phyloP scores from a whole-genome alignment of 345 rosid genomes.

The Reutealis trisperma region DNA sequence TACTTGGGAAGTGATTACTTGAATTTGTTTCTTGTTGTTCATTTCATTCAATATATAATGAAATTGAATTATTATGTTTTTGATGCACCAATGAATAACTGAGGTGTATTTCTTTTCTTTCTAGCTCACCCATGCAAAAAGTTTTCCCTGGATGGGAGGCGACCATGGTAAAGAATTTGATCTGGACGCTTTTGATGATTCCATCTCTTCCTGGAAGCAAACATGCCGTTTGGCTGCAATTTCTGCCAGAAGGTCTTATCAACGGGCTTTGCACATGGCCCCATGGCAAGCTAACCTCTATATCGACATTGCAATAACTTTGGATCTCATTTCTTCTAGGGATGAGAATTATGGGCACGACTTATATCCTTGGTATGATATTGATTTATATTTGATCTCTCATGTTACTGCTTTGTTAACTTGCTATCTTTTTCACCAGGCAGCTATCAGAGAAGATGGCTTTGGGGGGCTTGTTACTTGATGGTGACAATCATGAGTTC shows the following conservation, averaged over 20 bases:
- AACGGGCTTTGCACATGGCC: conserved; percentile 72
- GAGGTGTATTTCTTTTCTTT: conserved; percentile 30
- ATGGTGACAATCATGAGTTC: conserved; percentile 72
- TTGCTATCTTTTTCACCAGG: conserved; percentile 59
- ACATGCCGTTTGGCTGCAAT: conserved; percentile 54
- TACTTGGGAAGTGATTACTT: neutral
- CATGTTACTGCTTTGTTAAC: conserved; percentile 20
- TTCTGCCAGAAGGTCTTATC: conserved; percentile 75
- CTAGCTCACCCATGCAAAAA: conserved; percentile 72
- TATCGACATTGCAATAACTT: conserved; percentile 69
- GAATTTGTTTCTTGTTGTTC: neutral
- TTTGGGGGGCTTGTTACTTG: conserved; percentile 80
- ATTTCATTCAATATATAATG: neutral
- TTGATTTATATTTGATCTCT: conserved; percentile 21
- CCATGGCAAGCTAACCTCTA: conserved; percentile 94
- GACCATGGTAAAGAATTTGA: conserved; percentile 37
- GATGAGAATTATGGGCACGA: conserved; percentile 31
- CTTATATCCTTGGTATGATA: conserved; percentile 59
- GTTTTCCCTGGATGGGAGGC: conserved; percentile 72
- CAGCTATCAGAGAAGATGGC: conserved; percentile 86
- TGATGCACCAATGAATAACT: conserved; percentile 1
- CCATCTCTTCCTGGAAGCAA: conserved; percentile 73
- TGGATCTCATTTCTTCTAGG: conserved; percentile 63
- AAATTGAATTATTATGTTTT: neutral
- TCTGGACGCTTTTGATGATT: conserved; percentile 42